These are phyloP conservation scores for Gynostemma pentaphyllum DNA, from an alignment of 306 rosid species.

Conservation along the genomic window DNA sequence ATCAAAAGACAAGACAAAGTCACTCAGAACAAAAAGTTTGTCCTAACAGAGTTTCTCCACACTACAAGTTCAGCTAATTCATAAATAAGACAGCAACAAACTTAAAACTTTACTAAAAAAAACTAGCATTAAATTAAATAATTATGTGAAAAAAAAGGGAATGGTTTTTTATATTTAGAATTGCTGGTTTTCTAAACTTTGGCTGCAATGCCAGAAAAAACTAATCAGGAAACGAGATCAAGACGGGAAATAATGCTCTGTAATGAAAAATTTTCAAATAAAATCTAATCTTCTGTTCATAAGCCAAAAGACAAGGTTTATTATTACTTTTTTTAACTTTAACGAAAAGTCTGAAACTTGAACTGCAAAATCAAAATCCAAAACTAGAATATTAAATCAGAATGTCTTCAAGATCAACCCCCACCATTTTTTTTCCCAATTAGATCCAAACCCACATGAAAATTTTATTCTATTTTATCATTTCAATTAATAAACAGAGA, in stretches of 20 bases:
- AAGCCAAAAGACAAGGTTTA: not conserved
- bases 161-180: too few relatives aligned
- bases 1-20: too few relatives aligned
- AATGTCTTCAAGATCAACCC: conserved; percentile 11
- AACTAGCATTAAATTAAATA: too few relatives aligned
- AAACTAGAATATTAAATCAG: conserved; percentile 18
- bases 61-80: too few relatives aligned
- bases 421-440: conserved; percentile 35
- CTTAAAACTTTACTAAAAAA: too few relatives aligned
- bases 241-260: not conserved
- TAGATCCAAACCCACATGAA: conserved; percentile 36
- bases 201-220: not conserved
- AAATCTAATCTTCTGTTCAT: conserved; percentile 5
- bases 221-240: not conserved
- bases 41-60: not conserved
- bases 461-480: not conserved
- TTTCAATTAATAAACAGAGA: not conserved
- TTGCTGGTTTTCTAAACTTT: too few relatives aligned
- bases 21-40: not conserved
- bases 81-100: too few relatives aligned
- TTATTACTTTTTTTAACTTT: not conserved
- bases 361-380: not conserved
- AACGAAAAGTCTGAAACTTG: not conserved
- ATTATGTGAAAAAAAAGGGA: too few relatives aligned
- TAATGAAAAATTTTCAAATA: not conserved